These are phyloP conservation scores for Asparagopsis taxiformis DNA, from an alignment of 31 red algal species.

Conservation along the genomic window DNA sequence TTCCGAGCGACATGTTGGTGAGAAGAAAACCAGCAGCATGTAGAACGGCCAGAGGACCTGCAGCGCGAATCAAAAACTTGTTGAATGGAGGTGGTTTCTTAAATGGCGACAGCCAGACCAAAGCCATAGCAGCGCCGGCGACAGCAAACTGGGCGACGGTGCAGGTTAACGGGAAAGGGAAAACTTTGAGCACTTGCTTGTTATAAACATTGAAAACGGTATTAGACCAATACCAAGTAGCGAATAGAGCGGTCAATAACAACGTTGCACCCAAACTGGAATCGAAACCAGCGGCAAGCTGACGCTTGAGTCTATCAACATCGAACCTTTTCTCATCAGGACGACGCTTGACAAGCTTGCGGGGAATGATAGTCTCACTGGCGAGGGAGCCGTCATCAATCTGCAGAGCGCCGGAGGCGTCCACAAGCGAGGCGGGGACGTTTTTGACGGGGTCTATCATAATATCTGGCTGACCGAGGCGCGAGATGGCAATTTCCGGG, in stretches of 20 bases:
- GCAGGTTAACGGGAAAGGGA: conserved; percentile 71
- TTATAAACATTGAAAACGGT: conserved; percentile 93
- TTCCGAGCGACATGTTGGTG: conserved; percentile 86
- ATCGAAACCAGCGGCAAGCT: conserved; percentile 53
- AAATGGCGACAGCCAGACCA: conserved; percentile 52
- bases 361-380: conserved; percentile 20
- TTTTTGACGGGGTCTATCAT: conserved; percentile 40
- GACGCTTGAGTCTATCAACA: conserved; percentile 20
- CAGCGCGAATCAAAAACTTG: conserved; percentile 36
- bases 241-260: conserved; percentile 57
- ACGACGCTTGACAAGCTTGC: conserved; percentile 19
- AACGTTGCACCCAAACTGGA: conserved; percentile 54
- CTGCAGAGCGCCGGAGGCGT: conserved; percentile 53
- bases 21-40: conserved; percentile 80
- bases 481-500: not conserved
- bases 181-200: conserved; percentile 85
- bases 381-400: conserved; percentile 43
- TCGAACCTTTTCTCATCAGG: not conserved
- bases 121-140: conserved; percentile 64
- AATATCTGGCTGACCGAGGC: conserved; percentile 14
- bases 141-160: conserved; percentile 74
- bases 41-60: conserved; percentile 67
- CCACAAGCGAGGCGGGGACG: conserved; percentile 39
- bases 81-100: conserved; percentile 66
- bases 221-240: conserved; percentile 86